A percentile compares a stretch with the other conserved stretches of the same genome.
Conservation (phyloP, 2,329 filamentous ascomycete genomes). For the Xylariaceae sp. region DNA sequence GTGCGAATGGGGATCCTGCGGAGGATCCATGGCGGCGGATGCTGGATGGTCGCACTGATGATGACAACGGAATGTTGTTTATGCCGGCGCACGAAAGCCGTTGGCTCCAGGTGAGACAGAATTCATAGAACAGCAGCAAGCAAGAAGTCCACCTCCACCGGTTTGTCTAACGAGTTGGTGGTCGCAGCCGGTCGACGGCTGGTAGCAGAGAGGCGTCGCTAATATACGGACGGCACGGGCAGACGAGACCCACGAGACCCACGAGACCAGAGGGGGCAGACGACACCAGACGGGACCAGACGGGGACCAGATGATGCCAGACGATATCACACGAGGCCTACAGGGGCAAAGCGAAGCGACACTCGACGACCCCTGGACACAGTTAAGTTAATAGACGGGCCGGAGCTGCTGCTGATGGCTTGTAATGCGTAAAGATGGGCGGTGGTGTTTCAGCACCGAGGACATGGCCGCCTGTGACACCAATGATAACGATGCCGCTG, state of each 20-base stretch:
- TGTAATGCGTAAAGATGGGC: neutral
- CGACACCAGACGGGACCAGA: no score
- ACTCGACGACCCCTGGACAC: slow-evolving; percentile 2
- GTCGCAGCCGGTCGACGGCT: neutral
- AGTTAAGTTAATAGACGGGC: neutral
- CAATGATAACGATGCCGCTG: slow-evolving; percentile 12
- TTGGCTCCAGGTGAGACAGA: slow-evolving; percentile 14
- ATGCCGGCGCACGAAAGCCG: slow-evolving; percentile 17
- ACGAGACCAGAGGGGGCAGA: no score
- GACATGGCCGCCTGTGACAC: neutral
- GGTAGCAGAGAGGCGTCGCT: neutral
- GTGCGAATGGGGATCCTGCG: slow-evolving; percentile 44
- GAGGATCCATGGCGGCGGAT: slow-evolving; percentile 41
- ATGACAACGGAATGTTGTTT: slow-evolving; percentile 14
- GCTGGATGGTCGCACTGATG: slow-evolving; percentile 13
- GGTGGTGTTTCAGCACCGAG: slow-evolving; percentile 1
- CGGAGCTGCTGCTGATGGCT: neutral
- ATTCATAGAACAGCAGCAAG: slow-evolving; percentile 5
- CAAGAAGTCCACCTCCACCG: neutral
- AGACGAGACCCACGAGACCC: neutral
- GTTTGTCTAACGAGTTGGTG: neutral
- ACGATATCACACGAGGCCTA: no score
- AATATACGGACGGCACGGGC: slow-evolving; percentile 5
- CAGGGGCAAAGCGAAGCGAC: slow-evolving; percentile 5
- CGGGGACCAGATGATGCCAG: no score